A percentile compares a stretch with the other conserved stretches of the same genome.
phyloP scores from a whole-genome alignment of 1,284 basidiomycete genomes.

The Rhodotorula sp. region DNA sequence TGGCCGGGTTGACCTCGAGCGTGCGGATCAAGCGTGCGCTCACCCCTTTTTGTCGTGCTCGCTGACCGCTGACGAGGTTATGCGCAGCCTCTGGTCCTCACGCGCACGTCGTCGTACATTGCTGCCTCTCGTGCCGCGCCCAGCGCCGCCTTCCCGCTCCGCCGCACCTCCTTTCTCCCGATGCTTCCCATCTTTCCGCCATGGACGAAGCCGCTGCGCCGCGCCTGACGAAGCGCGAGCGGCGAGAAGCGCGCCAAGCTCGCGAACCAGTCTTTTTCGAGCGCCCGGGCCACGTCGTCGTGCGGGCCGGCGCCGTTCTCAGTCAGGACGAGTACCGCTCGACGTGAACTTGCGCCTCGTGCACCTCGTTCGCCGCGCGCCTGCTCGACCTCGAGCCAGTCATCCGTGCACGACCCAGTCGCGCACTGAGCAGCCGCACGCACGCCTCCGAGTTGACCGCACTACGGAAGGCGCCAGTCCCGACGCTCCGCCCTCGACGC shows the following conservation, averaged over 20 bases:
- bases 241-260: slow-evolving; percentile 8
- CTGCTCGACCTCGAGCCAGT: too few relatives aligned
- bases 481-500: too few relatives aligned
- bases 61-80: too few relatives aligned
- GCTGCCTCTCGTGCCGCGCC: slow-evolving; percentile 17
- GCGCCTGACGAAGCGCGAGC: slow-evolving; percentile 15
- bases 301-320: background rate
- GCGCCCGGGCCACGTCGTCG: slow-evolving; percentile 20
- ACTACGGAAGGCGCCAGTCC: too few relatives aligned
- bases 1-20: slow-evolving; percentile 66
- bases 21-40: slow-evolving; percentile 64
- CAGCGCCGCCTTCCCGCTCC: slow-evolving; percentile 27
- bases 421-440: too few relatives aligned
- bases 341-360: too few relatives aligned
- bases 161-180: slow-evolving; percentile 3
- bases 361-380: too few relatives aligned
- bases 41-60: too few relatives aligned
- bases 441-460: too few relatives aligned
- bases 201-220: background rate
- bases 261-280: slow-evolving; percentile 25
- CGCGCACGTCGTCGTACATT: slow-evolving; percentile 21
- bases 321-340: background rate
- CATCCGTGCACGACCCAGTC: too few relatives aligned
- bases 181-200: background rate
- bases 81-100: slow-evolving; percentile 23